Conservation (phyloP, 305 asterid genomes). For the Fraxinus xanthoxyloides region DNA sequence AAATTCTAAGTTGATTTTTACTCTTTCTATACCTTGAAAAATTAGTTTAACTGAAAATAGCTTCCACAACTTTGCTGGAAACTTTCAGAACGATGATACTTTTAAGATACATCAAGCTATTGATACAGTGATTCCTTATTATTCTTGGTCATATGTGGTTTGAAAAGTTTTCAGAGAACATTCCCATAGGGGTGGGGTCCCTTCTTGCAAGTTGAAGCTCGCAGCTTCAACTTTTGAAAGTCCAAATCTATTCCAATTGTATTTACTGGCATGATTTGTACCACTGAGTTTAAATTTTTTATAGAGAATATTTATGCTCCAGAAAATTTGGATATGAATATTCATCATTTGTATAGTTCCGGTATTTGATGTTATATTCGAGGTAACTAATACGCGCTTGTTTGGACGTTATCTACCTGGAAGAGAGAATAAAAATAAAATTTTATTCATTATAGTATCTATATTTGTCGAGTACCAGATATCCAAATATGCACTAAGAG, state of each 20-base stretch:
- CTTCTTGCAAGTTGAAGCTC: slow-evolving; percentile 20
- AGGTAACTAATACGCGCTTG: background rate
- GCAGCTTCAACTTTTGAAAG: background rate
- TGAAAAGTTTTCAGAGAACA: background rate
- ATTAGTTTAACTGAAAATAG: background rate
- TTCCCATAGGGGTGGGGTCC: slow-evolving; percentile 9
- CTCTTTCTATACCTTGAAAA: background rate
- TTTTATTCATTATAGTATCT: background rate
- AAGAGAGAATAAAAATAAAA: background rate
- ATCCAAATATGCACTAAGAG: background rate
- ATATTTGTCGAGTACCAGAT: background rate
- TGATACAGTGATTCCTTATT: slow-evolving; percentile 29
- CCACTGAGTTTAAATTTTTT: background rate
- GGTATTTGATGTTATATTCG: background rate
- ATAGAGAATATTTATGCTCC: background rate
- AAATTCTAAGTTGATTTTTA: background rate
- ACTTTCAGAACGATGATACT: slow-evolving; percentile 7
- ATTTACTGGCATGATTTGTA: background rate
- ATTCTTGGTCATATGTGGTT: slow-evolving; percentile 14
- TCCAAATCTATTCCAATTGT: background rate
- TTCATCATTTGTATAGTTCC: background rate
- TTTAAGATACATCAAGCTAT: slow-evolving; percentile 22
- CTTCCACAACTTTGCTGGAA: slow-evolving; percentile 21
- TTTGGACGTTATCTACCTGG: background rate
- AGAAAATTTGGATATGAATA: background rate